Evolutionary conservation across 2,329 filamentous ascomycete species (phyloP), one percentile per base, ranked within the genome.

Genomic region (Curvularia sp.): DNA sequence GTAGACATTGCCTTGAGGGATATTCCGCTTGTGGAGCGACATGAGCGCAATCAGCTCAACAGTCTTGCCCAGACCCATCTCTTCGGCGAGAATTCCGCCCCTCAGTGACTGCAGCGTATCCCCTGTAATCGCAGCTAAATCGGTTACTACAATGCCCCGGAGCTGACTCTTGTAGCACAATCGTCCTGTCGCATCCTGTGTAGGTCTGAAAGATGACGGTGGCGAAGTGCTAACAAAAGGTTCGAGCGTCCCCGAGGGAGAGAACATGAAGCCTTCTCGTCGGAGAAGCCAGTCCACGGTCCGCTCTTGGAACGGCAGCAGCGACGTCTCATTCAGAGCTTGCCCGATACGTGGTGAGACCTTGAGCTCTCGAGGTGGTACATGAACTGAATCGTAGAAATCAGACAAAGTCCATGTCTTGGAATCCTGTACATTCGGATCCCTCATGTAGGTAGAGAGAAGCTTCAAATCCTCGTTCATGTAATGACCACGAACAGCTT

Each of bases 31-130:
- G 70, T 94, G 86, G 23, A 89, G 79, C 7, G 86, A 80, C n/a
- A 93, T 85, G 10, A 94, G 80, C 3, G 88, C 84, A 43, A 93
- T 86, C 2, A 91, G 81, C 76, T 94, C 91, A 3, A 93, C 81
- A 0, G 91, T 94, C 74, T 94, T 94, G 1, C 91, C 91, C 1
- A 94, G 79, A 0, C 91, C 91, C 91, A 94, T 94, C 74, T 94
- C 91, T 70, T 94, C 91, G 0, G 89, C 87, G 5, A 94, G 78
- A 47, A 92, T 88, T 0, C 90, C 90, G 2, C 87, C 87, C 34
- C 70, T 75, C 1, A 82, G 57, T 15, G 68, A 86, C 77, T 21
- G 74, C 58, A 43, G 53, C 8, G 68, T 60, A 54, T 78, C 71
- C 10, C 45, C 55, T 32, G 75, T 73, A 53, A 86, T 86, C 2